Conservation (phyloP, 768 basidiomycete genomes). For the Krasilnikovozyma curviuscula region DNA sequence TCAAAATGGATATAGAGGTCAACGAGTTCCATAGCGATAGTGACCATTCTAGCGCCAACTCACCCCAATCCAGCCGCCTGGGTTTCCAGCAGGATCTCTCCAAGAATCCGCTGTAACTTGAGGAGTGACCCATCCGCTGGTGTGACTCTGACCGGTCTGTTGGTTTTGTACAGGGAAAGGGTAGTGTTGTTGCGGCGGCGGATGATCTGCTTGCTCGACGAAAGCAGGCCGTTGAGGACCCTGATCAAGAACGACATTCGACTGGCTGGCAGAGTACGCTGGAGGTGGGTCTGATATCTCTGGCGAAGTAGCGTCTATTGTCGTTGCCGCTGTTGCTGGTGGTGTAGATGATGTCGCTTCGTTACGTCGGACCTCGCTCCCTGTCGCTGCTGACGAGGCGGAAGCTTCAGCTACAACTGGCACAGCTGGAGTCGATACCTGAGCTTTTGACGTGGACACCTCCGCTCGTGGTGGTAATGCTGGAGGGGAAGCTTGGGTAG, state of each 20-base stretch:
- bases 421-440: background rate
- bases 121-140: no score
- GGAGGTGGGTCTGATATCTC: slow-evolving; percentile 1
- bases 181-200: no score
- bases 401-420: background rate
- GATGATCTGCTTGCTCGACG: background rate
- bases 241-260: background rate
- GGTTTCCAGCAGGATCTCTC: background rate
- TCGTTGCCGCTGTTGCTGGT: background rate
- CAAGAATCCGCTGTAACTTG: no score
- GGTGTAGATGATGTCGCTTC: background rate
- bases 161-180: slow-evolving; percentile 1
- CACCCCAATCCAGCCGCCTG: background rate
- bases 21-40: background rate
- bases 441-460: background rate
- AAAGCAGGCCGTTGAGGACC: background rate
- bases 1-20: no score
- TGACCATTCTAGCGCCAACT: background rate
- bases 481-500: background rate
- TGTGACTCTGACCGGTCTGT: background rate
- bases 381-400: no score
- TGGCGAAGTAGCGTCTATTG: background rate
- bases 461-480: background rate
- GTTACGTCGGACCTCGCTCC: no score
- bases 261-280: background rate